These are phyloP conservation scores for Paramarasmius palmivorus DNA, from an alignment of 1,284 basidiomycete genomes.

Conservation along the genomic window DNA sequence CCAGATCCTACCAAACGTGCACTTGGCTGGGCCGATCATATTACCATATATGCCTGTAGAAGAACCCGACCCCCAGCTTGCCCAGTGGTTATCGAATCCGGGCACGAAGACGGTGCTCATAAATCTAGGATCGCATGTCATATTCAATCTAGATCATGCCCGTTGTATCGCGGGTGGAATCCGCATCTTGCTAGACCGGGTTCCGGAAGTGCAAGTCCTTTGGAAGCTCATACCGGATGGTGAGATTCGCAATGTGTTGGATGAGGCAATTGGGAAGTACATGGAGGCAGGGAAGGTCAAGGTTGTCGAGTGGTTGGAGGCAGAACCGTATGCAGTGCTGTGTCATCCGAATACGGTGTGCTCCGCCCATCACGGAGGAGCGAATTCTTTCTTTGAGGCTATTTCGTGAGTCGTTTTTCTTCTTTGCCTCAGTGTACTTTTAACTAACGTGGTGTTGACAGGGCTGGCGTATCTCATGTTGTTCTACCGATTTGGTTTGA, in stretches of 20 bases:
- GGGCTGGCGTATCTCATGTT: slow-evolving; percentile 9
- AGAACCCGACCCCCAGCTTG: slow-evolving; percentile 3
- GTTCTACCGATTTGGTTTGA: slow-evolving; percentile 10
- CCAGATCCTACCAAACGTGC: slow-evolving; percentile 2
- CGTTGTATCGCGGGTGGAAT: too few species aligned
- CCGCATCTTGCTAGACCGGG: too few species aligned
- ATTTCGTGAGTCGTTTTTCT: slow-evolving; percentile 3
- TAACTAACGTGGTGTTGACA: neutral
- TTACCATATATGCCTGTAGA: slow-evolving; percentile 4
- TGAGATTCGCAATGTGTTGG: neutral
- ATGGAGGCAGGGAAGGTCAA: too few species aligned
- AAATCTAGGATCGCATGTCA: too few species aligned
- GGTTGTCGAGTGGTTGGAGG: slow-evolving; percentile 9
- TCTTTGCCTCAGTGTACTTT: neutral
- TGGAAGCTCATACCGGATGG: slow-evolving; percentile 4
- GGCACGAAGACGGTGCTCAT: too few species aligned
- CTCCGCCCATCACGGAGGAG: slow-evolving; percentile 15
- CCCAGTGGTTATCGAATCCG: slow-evolving; percentile 11
- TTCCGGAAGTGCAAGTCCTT: neutral
- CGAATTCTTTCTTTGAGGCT: slow-evolving; percentile 14
- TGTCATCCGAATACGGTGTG: slow-evolving; percentile 7
- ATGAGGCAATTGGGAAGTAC: too few species aligned
- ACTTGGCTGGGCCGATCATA: slow-evolving; percentile 10
- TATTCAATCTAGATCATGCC: too few species aligned
- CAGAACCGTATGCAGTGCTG: slow-evolving; percentile 4